Evolutionary conservation across 2,329 filamentous ascomycete genomes (phyloP).

Genomic region (Exophiala oligosperma): DNA sequence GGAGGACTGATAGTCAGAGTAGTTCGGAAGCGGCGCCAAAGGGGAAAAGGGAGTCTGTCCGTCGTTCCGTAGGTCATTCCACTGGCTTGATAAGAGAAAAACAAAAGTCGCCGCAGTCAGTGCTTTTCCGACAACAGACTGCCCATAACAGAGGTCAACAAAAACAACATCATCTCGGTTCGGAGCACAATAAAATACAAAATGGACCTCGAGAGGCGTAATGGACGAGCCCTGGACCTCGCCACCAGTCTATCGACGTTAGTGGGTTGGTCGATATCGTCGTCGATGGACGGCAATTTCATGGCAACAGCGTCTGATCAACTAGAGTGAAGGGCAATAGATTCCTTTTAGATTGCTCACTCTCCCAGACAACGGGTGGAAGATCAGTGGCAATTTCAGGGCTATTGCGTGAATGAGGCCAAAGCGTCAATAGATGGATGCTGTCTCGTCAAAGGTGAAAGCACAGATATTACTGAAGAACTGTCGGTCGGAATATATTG

Average conservation of each 20-base stretch:
- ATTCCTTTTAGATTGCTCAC: slow-evolving; percentile 8
- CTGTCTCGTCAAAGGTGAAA: slow-evolving; percentile 1
- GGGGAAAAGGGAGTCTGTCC: background rate
- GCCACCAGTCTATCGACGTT: background rate
- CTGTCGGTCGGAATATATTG: background rate
- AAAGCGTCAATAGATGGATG: slow-evolving; percentile 4
- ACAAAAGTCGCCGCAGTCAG: slow-evolving; percentile 2
- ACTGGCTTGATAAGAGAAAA: background rate
- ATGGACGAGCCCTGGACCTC: background rate
- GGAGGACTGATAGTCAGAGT: too few species aligned
- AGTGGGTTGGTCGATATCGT: background rate
- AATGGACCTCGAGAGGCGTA: background rate
- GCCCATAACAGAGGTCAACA: too few species aligned
- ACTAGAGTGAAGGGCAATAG: background rate
- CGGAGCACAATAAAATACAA: background rate
- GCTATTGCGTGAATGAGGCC: background rate
- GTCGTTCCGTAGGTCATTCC: too few species aligned
- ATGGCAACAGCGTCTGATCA: background rate
- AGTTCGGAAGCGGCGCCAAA: too few species aligned
- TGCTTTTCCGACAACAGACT: background rate
- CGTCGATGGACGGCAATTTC: background rate
- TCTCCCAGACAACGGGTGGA: slow-evolving; percentile 12
- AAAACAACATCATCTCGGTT: background rate
- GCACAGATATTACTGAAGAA: background rate
- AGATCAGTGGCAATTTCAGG: slow-evolving; percentile 2